Evolutionary conservation across 2,329 filamentous ascomycete species (phyloP).

Genomic region (Colletotrichum neosansevieriae): DNA sequence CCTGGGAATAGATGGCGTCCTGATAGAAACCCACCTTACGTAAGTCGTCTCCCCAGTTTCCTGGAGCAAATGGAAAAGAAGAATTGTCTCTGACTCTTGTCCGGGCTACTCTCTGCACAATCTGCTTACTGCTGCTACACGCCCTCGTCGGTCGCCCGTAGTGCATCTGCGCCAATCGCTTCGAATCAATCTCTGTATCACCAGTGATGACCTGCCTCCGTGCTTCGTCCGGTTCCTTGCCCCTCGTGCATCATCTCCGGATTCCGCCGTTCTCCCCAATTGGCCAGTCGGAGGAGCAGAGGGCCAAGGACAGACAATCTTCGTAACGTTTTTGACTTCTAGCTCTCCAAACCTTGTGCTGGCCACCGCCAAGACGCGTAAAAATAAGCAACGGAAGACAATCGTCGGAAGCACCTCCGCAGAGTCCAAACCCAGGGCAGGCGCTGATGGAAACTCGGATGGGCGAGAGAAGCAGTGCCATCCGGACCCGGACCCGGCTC

Average conservation of each 20-base stretch:
- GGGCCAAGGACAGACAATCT: constrained; percentile 6
- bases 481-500: neutral
- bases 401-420: constrained; percentile 13
- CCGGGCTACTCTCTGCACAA: neutral
- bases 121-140: constrained; percentile 1
- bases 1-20: constrained; percentile 21
- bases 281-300: constrained; percentile 6
- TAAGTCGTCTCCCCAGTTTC: constrained; percentile 25
- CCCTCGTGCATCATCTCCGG: constrained; percentile 16
- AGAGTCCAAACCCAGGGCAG: constrained; percentile 1
- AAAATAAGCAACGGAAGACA: constrained; percentile 21
- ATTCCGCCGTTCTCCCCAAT: constrained; percentile 16
- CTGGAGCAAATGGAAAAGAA: constrained; percentile 24
- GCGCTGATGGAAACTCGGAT: neutral
- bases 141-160: constrained; percentile 11
- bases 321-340: constrained; percentile 1
- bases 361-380: constrained; percentile 11
- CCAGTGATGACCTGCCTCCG: constrained; percentile 22
- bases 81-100: constrained; percentile 29
- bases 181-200: constrained; percentile 28
- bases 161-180: constrained; percentile 10
- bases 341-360: constrained; percentile 8
- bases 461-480: constrained; percentile 17
- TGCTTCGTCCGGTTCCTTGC: constrained; percentile 2
- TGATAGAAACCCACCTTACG: constrained; percentile 26